Percentiles rank a stretch among this genome's conserved stretches.
Evolutionary conservation across 441 rosid genomes (phyloP).

Genomic region (Flueggea neowawraea): DNA sequence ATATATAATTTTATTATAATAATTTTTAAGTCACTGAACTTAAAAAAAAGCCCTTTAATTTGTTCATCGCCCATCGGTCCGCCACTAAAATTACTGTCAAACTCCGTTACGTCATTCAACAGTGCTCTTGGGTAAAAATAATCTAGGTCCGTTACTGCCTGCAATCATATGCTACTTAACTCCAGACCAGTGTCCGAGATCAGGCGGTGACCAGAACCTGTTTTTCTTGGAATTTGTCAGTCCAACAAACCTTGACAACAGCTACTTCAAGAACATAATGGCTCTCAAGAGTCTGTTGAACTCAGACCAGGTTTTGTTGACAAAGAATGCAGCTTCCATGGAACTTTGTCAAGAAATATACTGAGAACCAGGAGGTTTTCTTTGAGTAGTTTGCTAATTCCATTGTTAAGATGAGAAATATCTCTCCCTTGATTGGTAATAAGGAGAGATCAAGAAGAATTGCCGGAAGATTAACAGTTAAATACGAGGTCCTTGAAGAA

Average conservation of each 20-base stretch:
- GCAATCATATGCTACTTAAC: slow-evolving; percentile 52
- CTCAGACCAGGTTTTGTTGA: slow-evolving; percentile 53
- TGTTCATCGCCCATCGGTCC: too few species aligned
- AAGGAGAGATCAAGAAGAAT: background rate
- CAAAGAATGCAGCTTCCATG: slow-evolving; percentile 1
- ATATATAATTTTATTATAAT: too few species aligned
- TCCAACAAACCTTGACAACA: slow-evolving; percentile 65
- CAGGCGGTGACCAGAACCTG: slow-evolving; percentile 87
- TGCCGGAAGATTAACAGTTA: slow-evolving; percentile 1
- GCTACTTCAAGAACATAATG: slow-evolving; percentile 73
- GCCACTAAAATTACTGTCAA: too few species aligned
- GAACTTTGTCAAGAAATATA: slow-evolving; percentile 5
- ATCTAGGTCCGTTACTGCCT: too few species aligned
- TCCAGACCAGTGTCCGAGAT: slow-evolving; percentile 65
- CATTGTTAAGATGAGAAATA: background rate
- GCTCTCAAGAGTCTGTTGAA: slow-evolving; percentile 64
- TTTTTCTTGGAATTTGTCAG: slow-evolving; percentile 60
- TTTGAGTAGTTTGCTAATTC: background rate
- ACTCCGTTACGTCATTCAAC: too few species aligned
- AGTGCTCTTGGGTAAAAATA: too few species aligned
- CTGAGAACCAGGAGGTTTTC: background rate
- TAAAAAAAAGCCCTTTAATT: too few species aligned
- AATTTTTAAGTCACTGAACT: too few species aligned
- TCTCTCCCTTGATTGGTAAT: background rate
- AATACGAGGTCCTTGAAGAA: too few species aligned